These are phyloP conservation scores for Clarireedia homoeocarpa DNA, from an alignment of 2,329 filamentous ascomycete species.

Conservation along the genomic window DNA sequence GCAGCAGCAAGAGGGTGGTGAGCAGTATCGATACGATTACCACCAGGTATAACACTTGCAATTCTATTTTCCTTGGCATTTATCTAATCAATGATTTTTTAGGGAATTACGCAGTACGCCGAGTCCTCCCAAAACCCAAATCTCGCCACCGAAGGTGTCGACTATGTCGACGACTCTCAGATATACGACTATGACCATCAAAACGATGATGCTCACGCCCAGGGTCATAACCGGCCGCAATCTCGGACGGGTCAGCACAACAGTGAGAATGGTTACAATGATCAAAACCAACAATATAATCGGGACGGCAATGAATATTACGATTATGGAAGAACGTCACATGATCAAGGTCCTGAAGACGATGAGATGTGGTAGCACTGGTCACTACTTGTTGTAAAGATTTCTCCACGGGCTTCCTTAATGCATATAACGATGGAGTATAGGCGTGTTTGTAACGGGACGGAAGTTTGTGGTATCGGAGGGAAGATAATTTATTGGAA, in stretches of 20 bases:
- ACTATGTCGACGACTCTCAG: slow-evolving; percentile 40
- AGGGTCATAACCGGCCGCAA: slow-evolving; percentile 26
- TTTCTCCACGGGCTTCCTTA: slow-evolving; percentile 9
- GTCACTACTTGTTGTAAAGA: neutral
- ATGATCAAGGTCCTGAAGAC: slow-evolving; percentile 21
- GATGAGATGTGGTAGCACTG: slow-evolving; percentile 29
- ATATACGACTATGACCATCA: slow-evolving; percentile 42
- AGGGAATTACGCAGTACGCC: slow-evolving; percentile 31
- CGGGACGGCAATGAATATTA: slow-evolving; percentile 26
- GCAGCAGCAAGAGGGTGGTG: slow-evolving; percentile 28
- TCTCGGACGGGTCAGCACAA: slow-evolving; percentile 29
- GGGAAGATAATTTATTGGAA: slow-evolving; percentile 23
- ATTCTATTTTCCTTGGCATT: neutral
- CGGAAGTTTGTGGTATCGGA: slow-evolving; percentile 12
- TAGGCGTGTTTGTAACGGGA: slow-evolving; percentile 21
- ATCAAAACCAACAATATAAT: slow-evolving; percentile 26
- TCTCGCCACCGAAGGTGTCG: slow-evolving; percentile 30
- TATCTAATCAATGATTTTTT: neutral
- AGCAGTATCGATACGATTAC: slow-evolving; percentile 31
- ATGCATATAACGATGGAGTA: slow-evolving; percentile 30
- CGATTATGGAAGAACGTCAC: slow-evolving; percentile 19
- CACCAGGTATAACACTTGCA: slow-evolving; percentile 25
- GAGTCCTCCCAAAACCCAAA: slow-evolving; percentile 27
- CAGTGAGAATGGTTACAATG: slow-evolving; percentile 25
- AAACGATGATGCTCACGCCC: slow-evolving; percentile 29